Evolutionary conservation across 768 basidiomycete genomes (phyloP).

Genomic region (Nidula microcarpa): DNA sequence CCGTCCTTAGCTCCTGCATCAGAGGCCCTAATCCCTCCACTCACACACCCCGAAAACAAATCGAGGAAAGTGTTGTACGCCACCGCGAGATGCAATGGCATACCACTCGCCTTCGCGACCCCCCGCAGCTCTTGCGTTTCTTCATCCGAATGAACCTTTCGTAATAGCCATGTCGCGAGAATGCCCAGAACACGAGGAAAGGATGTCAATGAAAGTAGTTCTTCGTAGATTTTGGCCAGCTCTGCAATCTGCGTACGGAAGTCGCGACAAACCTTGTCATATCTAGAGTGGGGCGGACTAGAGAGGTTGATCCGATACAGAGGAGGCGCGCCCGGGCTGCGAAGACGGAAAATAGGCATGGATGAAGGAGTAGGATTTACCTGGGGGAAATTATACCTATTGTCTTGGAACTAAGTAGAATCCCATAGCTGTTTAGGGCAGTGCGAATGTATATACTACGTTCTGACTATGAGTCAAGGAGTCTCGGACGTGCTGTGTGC

Average conservation of each 20-base stretch:
- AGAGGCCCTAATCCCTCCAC: constrained; percentile 25
- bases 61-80: constrained; percentile 35
- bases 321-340: constrained; percentile 11
- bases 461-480: too few relatives aligned
- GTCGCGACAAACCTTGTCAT: constrained; percentile 25
- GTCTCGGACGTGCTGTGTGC: too few relatives aligned
- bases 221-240: constrained; percentile 23
- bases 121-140: constrained; percentile 30
- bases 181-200: constrained; percentile 17
- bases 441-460: too few relatives aligned
- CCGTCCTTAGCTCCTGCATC: constrained; percentile 12
- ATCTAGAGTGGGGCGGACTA: constrained; percentile 21
- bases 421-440: too few relatives aligned
- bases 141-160: constrained; percentile 24
- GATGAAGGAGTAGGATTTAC: neutral
- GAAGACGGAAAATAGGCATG: neutral
- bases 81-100: constrained; percentile 27
- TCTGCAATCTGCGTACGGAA: constrained; percentile 19
- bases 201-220: constrained; percentile 16
- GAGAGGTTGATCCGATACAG: constrained; percentile 29
- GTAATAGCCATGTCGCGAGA: constrained; percentile 19
- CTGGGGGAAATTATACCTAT: too few relatives aligned
- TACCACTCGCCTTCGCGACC: constrained; percentile 21
- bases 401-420: too few relatives aligned
- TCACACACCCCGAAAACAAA: constrained; percentile 32